Percentiles rank a stretch among this genome's conserved stretches.
These are phyloP conservation scores for Porphyra umbilicalis DNA, from an alignment of 31 red algal genomes.

Conservation along the genomic window DNA sequence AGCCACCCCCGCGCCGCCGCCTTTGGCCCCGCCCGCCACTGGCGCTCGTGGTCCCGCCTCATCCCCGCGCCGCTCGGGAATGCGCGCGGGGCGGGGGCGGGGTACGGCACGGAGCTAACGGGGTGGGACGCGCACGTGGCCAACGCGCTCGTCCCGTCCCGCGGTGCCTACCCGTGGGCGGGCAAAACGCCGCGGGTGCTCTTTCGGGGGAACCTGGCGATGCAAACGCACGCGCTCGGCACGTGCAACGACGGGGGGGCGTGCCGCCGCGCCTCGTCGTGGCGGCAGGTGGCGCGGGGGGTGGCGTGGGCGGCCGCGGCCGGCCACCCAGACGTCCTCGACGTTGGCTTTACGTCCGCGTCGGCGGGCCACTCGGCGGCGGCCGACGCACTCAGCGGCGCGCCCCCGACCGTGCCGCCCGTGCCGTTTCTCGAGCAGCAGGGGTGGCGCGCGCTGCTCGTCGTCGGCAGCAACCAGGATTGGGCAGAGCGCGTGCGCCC, in stretches of 20 bases:
- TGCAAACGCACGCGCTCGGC: conserved; percentile 41
- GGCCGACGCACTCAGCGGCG: conserved; percentile 21
- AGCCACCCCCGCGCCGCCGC: conserved; percentile 22
- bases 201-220: conserved; percentile 43
- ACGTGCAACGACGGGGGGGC: conserved; percentile 33
- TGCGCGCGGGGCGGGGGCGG: conserved; percentile 14
- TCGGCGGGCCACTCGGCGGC: conserved; percentile 1
- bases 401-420: not conserved
- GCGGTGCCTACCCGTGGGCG: conserved; percentile 38
- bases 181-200: conserved; percentile 30
- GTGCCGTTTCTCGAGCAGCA: conserved; percentile 43
- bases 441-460: conserved; percentile 42
- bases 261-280: conserved; percentile 22
- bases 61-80: conserved; percentile 61
- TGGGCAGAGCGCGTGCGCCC: conserved; percentile 63
- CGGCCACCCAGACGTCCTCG: conserved; percentile 13
- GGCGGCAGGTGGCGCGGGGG: conserved; percentile 41
- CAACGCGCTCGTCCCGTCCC: conserved; percentile 1
- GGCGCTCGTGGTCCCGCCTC: conserved; percentile 38
- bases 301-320: conserved; percentile 16
- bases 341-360: conserved; percentile 37
- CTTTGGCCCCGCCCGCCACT: conserved; percentile 45
- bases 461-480: conserved; percentile 65
- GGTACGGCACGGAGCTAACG: conserved; percentile 28
- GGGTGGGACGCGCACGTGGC: conserved; percentile 61